phyloP scores from a whole-genome alignment of 495 filamentous ascomycete genomes.

The Aspergillus kassunensis region DNA sequence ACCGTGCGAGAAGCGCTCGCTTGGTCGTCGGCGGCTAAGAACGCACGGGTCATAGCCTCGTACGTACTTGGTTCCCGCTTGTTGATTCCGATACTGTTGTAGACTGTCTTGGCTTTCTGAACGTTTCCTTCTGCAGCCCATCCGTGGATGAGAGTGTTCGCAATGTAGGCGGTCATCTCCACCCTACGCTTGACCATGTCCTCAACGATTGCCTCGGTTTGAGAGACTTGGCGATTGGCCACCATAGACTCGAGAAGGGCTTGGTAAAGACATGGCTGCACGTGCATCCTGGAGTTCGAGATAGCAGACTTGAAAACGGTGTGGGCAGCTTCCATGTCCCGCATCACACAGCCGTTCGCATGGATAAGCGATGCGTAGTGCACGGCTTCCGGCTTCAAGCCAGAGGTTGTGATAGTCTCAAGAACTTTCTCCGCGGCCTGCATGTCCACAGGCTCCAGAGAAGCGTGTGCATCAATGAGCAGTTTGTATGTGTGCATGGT shows the following conservation, averaged over 20 bases:
- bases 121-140: conserved; percentile 88
- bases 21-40: conserved; percentile 75
- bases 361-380: conserved; percentile 96
- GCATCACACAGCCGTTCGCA: conserved; percentile 89
- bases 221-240: conserved; percentile 78
- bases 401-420: conserved; percentile 67
- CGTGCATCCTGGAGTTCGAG: conserved; percentile 56
- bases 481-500: conserved; percentile 97
- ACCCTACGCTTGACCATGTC: conserved; percentile 70
- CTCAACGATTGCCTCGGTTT: conserved; percentile 67
- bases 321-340: conserved; percentile 81
- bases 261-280: conserved; percentile 87
- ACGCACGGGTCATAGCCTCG: conserved; percentile 96
- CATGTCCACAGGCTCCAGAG: conserved; percentile 90
- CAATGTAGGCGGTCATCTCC: conserved; percentile 93
- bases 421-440: conserved; percentile 81
- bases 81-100: conserved; percentile 63
- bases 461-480: conserved; percentile 91
- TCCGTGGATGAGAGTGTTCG: conserved; percentile 97
- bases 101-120: conserved; percentile 70
- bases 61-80: conserved; percentile 97
- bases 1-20: conserved; percentile 71
- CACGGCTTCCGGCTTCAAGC: conserved; percentile 78
- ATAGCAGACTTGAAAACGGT: conserved; percentile 77
- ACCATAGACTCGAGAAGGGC: conserved; percentile 95